Evolutionary conservation across 1,284 basidiomycete species (phyloP), one percentile per base, ranked within the genome.

Genomic region (Cryptococcus amylolentus): DNA sequence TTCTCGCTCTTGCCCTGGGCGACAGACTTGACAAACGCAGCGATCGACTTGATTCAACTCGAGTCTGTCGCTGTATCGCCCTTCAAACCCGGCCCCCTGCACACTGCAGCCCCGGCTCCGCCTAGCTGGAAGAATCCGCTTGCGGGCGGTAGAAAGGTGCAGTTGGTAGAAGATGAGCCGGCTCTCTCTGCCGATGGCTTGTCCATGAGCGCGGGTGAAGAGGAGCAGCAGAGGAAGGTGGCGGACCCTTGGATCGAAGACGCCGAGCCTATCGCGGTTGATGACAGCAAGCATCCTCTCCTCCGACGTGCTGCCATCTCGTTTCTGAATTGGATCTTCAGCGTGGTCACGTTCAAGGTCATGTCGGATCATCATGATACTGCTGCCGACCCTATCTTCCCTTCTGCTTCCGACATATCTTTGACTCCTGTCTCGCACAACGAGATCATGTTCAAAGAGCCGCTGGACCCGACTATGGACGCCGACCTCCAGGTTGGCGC

Each of bases 251-350:
- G 65, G n/a, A 67, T 64, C 7, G 49, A 82, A 76, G 85, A 86
- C 73, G 71, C 71, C 28, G 77, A 84, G 38, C 86, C 84, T 13
- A 83, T 81, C 10, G 59, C 58, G 5, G 81, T 80, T 2, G 77
- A 78, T 8, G 80, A 86, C 67, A 67, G 86, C 0, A 89, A 86
- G 67, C 82, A 89, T 46, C 88, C 92, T 0, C 83, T 89, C 0
- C 79, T 95, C 7, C 84, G 91, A 35, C 85, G 92, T 38, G 86
- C 89, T 1, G 90, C 89, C 0, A 71, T 94, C 37, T 85, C 91
- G 65, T 87, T 94, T 71, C 80, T 94, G 39, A 81, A 84, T 1
- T 73, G 86, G 20, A 78, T 91, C 1, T 47, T 61, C 10, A 37
- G 56, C 38, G 52, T 51, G 14, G 16, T 56, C 5, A 23, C 49